Base-by-base conservation (phyloP, 768 basidiomycete genomes). In the Cystobasidiopsis lactophilus region DNA sequence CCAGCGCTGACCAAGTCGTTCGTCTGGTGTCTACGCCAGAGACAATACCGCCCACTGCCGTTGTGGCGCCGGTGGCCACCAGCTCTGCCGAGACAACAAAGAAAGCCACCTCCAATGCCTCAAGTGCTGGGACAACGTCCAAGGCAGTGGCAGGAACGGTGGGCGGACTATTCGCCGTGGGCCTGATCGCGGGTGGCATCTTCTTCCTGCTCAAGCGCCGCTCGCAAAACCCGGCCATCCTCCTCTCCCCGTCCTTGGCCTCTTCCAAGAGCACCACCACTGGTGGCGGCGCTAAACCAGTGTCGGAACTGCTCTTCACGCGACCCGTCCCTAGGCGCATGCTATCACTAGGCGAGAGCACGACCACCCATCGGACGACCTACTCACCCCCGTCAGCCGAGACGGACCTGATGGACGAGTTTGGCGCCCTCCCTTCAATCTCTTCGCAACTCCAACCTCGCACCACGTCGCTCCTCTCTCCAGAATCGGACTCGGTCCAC, bases 221-320 rank as follows among this genome's bases (percentile, higher is more conserved):
- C 30, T 46, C 44, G 31, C 27, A 18, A 35, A 40, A 9, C 3
- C n/a, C 37, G 45, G 44, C 14, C 31, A 43, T 31, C 18, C 29
- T 14, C 14, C n/a, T n/a, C n/a, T n/a, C n/a, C n/a, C n/a, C n/a
- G n/a, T n/a, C n/a, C n/a, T n/a, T n/a, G n/a, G 14, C 19, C 5
- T 24, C 16, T 24, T 40, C 40, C 2, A n/a, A 26, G 23, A 30
- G 23, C 10, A 30, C 45, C 39, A 30, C 37, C 51, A 37, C 14
- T 35, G 13, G 37, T 19, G 38, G 26, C 51, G 45, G 29, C 24
- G 11, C 19, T 18, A 21, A 40, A 5, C 40, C 55, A 24, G 61
- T 62, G 1, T 54, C 52, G 3, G 51, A 53, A 35, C 33, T 62
- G 31, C 39, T 59, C 33, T 62, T 58, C 48, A 62, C 61, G 0